Conservation (phyloP, 768 basidiomycete genomes). For the Sarcodon aspratus region DNA sequence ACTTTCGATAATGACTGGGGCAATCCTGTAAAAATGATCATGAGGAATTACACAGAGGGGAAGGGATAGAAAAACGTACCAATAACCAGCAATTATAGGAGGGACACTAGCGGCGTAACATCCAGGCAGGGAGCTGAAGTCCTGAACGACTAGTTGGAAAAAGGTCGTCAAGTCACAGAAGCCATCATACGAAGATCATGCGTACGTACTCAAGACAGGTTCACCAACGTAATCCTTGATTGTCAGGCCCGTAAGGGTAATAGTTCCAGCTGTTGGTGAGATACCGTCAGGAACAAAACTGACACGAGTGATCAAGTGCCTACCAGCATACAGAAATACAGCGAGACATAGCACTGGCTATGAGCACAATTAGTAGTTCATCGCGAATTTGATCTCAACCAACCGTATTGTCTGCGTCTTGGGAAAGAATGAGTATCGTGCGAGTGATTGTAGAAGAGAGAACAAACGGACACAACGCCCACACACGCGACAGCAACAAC, state of each 20-base stretch:
- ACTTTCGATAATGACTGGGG: constrained; percentile 6
- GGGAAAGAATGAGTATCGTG: neutral
- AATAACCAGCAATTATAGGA: constrained; percentile 4
- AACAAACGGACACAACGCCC: constrained; percentile 6
- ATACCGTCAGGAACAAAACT: too few relatives aligned
- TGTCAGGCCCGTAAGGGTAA: constrained; percentile 5
- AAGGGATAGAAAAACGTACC: neutral
- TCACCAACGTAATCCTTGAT: constrained; percentile 4
- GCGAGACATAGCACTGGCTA: constrained; percentile 1
- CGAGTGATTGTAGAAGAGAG: neutral
- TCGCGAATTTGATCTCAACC: neutral
- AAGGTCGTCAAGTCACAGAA: neutral
- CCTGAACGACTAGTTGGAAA: neutral
- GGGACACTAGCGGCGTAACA: constrained; percentile 7
- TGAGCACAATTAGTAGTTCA: neutral
- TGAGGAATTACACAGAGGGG: neutral
- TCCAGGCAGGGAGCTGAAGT: constrained; percentile 3
- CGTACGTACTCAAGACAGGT: constrained; percentile 3
- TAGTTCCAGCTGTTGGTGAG: neutral
- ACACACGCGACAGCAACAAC: constrained; percentile 4
- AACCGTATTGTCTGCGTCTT: neutral
- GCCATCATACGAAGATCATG: neutral
- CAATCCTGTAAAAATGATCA: neutral
- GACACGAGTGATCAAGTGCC: neutral
- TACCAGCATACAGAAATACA: constrained; percentile 1